phyloP scores from a whole-genome alignment of 805 yeast genomes.

The Metschnikowia continentalis region DNA sequence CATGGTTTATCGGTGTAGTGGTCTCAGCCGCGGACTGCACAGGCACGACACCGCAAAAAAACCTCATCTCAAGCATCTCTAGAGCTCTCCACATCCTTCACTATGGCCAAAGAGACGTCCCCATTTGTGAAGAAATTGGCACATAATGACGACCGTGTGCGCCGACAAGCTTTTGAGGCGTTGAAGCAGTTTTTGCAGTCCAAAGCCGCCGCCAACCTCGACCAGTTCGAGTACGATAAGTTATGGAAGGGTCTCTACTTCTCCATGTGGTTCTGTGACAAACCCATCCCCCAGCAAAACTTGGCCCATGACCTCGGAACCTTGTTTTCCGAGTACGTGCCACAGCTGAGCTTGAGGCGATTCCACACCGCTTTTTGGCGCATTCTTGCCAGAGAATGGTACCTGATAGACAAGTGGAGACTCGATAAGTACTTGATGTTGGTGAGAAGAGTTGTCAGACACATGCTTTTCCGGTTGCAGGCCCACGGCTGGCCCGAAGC shows the following conservation, averaged over 20 bases:
- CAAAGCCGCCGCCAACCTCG: conserved; percentile 35
- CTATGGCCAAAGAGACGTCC: conserved; percentile 28
- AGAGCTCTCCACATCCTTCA: neutral
- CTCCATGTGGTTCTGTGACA: conserved; percentile 95
- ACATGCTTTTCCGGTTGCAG: conserved; percentile 55
- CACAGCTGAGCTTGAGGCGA: conserved; percentile 37
- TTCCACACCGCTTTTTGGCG: conserved; percentile 80
- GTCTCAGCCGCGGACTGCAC: neutral
- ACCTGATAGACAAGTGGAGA: conserved; percentile 76
- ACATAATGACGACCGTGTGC: conserved; percentile 70
- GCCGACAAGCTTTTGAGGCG: conserved; percentile 70
- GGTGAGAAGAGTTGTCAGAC: conserved; percentile 70
- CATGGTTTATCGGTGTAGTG: neutral
- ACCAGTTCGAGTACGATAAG: conserved; percentile 62
- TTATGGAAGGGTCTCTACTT: conserved; percentile 95
- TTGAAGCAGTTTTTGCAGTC: conserved; percentile 53
- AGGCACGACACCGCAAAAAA: neutral
- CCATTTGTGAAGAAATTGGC: conserved; percentile 78
- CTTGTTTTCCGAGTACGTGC: conserved; percentile 43
- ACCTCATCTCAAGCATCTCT: conserved; percentile 2
- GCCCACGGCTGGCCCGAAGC: conserved; percentile 47
- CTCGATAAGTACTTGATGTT: conserved; percentile 81
- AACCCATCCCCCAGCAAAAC: conserved; percentile 87
- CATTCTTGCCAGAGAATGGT: conserved; percentile 79
- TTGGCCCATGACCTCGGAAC: conserved; percentile 71